These are phyloP conservation scores for Boletellus ananas DNA, from an alignment of 768 basidiomycete species.

Conservation along the genomic window DNA sequence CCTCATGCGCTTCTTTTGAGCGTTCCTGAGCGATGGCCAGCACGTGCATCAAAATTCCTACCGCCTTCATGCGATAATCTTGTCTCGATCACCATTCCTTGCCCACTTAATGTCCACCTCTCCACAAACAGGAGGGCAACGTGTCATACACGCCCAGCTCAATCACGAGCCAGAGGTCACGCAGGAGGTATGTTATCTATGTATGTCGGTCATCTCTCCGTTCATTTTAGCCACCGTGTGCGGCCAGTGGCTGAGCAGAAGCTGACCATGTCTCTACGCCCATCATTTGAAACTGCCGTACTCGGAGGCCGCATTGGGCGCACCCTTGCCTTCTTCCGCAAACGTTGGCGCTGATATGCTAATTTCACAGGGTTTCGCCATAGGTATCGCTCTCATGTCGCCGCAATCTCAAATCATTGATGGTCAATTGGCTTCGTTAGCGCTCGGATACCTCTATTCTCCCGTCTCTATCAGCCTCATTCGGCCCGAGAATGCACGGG, in stretches of 20 bases:
- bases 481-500: constrained; percentile 75
- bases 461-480: constrained; percentile 64
- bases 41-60: constrained; percentile 74
- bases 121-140: constrained; percentile 59
- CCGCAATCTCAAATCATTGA: constrained; percentile 12
- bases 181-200: constrained; percentile 59
- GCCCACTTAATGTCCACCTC: constrained; percentile 85
- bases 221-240: constrained; percentile 31
- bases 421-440: constrained; percentile 34
- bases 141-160: constrained; percentile 69
- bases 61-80: constrained; percentile 78
- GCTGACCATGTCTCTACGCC: constrained; percentile 15
- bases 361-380: constrained; percentile 60
- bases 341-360: constrained; percentile 17
- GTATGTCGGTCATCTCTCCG: constrained; percentile 19
- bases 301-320: constrained; percentile 21
- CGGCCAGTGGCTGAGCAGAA: constrained; percentile 18
- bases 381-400: constrained; percentile 43
- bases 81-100: constrained; percentile 84
- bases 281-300: constrained; percentile 14
- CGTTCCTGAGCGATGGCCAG: constrained; percentile 34
- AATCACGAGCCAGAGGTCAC: constrained; percentile 80
- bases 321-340: constrained; percentile 8
- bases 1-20: constrained; percentile 3
- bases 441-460: constrained; percentile 79